These are phyloP conservation scores for Tolypocladium ophioglossoides DNA, from an alignment of 2,329 filamentous ascomycete species.

Conservation along the genomic window DNA sequence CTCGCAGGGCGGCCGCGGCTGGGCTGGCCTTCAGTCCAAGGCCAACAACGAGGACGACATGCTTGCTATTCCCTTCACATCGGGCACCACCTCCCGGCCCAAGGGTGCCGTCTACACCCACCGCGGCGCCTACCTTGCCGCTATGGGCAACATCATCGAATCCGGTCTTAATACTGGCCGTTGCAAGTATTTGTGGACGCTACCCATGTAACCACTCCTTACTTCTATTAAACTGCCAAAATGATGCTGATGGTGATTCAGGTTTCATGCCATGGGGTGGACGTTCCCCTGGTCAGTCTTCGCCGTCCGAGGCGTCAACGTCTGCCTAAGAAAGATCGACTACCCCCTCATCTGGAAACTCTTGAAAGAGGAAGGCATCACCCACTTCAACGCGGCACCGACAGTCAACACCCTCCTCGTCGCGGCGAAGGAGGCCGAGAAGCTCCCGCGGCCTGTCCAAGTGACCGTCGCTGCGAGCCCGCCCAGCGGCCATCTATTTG, in stretches of 20 bases:
- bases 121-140: constrained; percentile 74
- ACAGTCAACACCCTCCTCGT: constrained; percentile 94
- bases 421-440: constrained; percentile 62
- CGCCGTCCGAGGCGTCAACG: constrained; percentile 85
- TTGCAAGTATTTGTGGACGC: constrained; percentile 80
- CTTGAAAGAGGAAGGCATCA: constrained; percentile 76
- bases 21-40: constrained; percentile 64
- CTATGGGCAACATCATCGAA: constrained; percentile 79
- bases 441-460: constrained; percentile 57
- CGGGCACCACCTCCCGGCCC: constrained; percentile 79
- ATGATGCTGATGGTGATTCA: constrained; percentile 9
- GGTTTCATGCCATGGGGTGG: constrained; percentile 65
- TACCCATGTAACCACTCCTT: constrained; percentile 62
- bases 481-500: constrained; percentile 80
- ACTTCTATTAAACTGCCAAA: fast-evolving
- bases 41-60: constrained; percentile 66
- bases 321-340: constrained; percentile 89
- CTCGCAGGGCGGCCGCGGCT: constrained; percentile 56
- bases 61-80: constrained; percentile 86
- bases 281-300: constrained; percentile 92
- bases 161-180: constrained; percentile 68
- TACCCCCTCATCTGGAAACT: constrained; percentile 88
- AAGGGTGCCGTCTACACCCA: constrained; percentile 94
- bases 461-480: constrained; percentile 92
- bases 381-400: constrained; percentile 91